These are phyloP conservation scores for Pouteria campechiana DNA, from an alignment of 179 eudicot genomes.

Conservation along the genomic window DNA sequence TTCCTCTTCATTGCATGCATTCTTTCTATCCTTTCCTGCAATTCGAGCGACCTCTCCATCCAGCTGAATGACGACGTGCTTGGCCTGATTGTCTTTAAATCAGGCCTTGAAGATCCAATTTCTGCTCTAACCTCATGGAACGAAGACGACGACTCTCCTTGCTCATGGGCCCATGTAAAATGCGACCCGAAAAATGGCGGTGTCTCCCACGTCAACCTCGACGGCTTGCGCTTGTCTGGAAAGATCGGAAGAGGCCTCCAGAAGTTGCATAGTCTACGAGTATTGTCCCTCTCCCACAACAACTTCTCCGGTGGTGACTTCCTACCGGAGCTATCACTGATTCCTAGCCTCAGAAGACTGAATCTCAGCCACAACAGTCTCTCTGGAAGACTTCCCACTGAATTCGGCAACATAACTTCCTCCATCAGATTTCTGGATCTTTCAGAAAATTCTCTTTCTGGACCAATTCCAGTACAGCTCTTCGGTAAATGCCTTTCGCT, in stretches of 20 bases:
- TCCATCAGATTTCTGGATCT: slow-evolving; percentile 59
- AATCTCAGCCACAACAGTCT: slow-evolving; percentile 57
- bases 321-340: slow-evolving; percentile 27
- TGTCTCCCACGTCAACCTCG: slow-evolving; percentile 37
- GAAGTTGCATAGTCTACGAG: slow-evolving; percentile 47
- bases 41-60: slow-evolving; percentile 1
- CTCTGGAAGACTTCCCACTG: slow-evolving; percentile 39
- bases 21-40: neutral
- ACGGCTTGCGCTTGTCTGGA: slow-evolving; percentile 53
- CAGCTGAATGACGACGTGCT: slow-evolving; percentile 72
- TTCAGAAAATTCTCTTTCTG: slow-evolving; percentile 51
- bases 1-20: neutral
- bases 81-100: slow-evolving; percentile 88
- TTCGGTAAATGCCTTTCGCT: slow-evolving; percentile 37
- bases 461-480: slow-evolving; percentile 46
- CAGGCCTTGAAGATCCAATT: slow-evolving; percentile 45
- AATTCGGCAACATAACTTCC: slow-evolving; percentile 18
- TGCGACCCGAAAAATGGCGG: slow-evolving; percentile 54
- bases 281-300: slow-evolving; percentile 51
- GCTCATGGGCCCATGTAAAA: slow-evolving; percentile 62
- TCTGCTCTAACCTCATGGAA: slow-evolving; percentile 57
- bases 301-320: slow-evolving; percentile 61
- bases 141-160: slow-evolving; percentile 75
- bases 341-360: slow-evolving; percentile 42
- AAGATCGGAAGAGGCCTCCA: slow-evolving; percentile 68